Conservation (phyloP, 169 alveolate species). For the Plasmodium adleri region DNA sequence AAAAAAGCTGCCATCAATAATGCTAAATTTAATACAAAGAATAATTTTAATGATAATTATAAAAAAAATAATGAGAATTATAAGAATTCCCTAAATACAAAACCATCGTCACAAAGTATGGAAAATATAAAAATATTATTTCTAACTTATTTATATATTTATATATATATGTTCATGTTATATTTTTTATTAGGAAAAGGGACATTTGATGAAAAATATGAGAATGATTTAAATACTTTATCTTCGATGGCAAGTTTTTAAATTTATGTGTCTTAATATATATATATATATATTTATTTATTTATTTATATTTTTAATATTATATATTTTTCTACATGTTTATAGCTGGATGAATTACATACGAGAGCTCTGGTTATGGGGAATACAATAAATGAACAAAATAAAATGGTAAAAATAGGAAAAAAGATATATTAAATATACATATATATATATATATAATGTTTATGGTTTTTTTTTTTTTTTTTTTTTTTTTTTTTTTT, state of each 20-base stretch:
- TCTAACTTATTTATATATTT: neutral
- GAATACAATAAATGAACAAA: constrained; percentile 70
- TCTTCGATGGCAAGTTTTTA: constrained; percentile 48
- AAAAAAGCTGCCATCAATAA: neutral
- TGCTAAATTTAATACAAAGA: constrained; percentile 19
- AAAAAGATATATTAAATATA: neutral
- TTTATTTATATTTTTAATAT: constrained; percentile 6
- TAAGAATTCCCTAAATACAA: constrained; percentile 5
- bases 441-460: neutral
- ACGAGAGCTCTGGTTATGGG: constrained; percentile 76
- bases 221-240: constrained; percentile 44
- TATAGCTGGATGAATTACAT: constrained; percentile 75
- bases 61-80: constrained; percentile 14
- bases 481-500: neutral
- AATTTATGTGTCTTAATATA: neutral
- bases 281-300: neutral
- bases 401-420: constrained; percentile 57
- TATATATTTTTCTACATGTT: neutral
- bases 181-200: constrained; percentile 37
- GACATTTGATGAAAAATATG: constrained; percentile 69
- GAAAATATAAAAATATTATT: neutral
- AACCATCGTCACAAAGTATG: constrained; percentile 25
- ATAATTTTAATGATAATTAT: constrained; percentile 37
- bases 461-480: neutral
- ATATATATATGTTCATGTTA: constrained; percentile 1